phyloP scores from a whole-genome alignment of 345 rosid species.

The Turnera subulata region DNA sequence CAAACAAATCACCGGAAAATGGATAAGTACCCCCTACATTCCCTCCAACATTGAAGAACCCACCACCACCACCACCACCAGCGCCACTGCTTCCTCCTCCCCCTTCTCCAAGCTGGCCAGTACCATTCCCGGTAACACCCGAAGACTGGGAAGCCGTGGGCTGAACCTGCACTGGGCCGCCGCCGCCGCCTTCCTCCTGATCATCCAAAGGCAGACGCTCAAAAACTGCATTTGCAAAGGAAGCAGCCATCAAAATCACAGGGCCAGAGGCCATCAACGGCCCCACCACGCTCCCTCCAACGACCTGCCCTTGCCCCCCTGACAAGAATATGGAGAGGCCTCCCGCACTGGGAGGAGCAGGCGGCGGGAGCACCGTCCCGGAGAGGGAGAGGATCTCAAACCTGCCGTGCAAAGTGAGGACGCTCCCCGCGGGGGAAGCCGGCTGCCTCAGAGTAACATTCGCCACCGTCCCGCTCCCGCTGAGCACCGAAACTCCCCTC shows the following conservation, averaged over 20 bases:
- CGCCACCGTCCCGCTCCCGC: conserved; percentile 62
- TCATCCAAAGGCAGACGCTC: conserved; percentile 66
- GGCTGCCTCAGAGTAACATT: conserved; percentile 69
- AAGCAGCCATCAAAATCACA: conserved; percentile 71
- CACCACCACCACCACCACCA: conserved; percentile 22
- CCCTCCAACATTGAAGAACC: conserved; percentile 36
- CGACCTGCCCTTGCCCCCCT: conserved; percentile 77
- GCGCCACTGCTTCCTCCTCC: conserved; percentile 30
- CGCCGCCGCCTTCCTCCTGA: conserved; percentile 35
- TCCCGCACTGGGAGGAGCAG: conserved; percentile 73
- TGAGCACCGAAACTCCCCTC: conserved; percentile 2
- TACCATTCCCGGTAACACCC: conserved; percentile 46
- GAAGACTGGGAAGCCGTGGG: conserved; percentile 60
- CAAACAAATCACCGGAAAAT: conserved; percentile 55
- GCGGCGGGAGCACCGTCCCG: conserved; percentile 81
- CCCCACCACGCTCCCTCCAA: conserved; percentile 71
- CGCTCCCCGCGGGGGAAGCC: conserved; percentile 51
- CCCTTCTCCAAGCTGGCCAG: conserved; percentile 26
- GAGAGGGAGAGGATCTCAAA: conserved; percentile 73
- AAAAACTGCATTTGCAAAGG: conserved; percentile 67
- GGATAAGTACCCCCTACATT: conserved; percentile 46
- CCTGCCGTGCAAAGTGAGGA: conserved; percentile 71
- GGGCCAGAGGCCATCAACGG: conserved; percentile 62
- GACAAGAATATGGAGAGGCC: conserved; percentile 68
- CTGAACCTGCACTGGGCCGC: conserved; percentile 41